Conservation (phyloP, 2,329 filamentous ascomycete genomes). For the Didymella segeticola region DNA sequence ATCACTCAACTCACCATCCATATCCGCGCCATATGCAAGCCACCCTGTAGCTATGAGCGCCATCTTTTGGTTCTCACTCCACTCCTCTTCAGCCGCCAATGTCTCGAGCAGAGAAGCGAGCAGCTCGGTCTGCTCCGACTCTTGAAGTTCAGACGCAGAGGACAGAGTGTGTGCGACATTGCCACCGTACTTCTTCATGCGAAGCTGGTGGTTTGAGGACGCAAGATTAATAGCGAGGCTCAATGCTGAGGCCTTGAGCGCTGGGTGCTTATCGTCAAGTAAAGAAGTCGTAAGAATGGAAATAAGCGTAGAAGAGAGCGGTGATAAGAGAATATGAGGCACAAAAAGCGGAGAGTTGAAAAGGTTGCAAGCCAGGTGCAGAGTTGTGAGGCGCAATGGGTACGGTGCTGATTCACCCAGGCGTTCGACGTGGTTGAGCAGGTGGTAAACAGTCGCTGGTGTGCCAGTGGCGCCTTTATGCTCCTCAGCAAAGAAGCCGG, state of each 20-base stretch:
- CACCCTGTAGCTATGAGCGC: constrained; percentile 79
- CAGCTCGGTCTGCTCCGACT: constrained; percentile 79
- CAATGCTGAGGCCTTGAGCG: constrained; percentile 80
- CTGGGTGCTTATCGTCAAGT: constrained; percentile 75
- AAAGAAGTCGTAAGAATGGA: constrained; percentile 79
- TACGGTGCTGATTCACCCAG: constrained; percentile 70
- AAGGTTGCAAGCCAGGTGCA: constrained; percentile 85
- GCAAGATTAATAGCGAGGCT: constrained; percentile 85
- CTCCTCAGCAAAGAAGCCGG: constrained; percentile 84
- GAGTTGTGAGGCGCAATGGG: constrained; percentile 78
- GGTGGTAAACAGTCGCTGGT: constrained; percentile 61
- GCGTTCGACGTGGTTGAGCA: constrained; percentile 62
- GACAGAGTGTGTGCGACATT: constrained; percentile 23
- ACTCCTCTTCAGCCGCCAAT: constrained; percentile 59
- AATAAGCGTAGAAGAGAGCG: constrained; percentile 62
- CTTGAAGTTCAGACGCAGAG: constrained; percentile 58
- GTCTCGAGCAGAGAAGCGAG: constrained; percentile 82
- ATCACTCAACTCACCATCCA: constrained; percentile 79
- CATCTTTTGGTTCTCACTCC: constrained; percentile 74
- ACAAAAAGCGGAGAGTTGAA: constrained; percentile 78
- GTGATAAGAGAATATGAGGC: constrained; percentile 62
- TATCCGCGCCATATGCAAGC: constrained; percentile 72
- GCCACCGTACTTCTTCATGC: constrained; percentile 59
- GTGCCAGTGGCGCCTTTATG: constrained; percentile 56
- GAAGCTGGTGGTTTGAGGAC: constrained; percentile 70